Conservation (phyloP, 768 basidiomycete species). For the Trametes meyenii region DNA sequence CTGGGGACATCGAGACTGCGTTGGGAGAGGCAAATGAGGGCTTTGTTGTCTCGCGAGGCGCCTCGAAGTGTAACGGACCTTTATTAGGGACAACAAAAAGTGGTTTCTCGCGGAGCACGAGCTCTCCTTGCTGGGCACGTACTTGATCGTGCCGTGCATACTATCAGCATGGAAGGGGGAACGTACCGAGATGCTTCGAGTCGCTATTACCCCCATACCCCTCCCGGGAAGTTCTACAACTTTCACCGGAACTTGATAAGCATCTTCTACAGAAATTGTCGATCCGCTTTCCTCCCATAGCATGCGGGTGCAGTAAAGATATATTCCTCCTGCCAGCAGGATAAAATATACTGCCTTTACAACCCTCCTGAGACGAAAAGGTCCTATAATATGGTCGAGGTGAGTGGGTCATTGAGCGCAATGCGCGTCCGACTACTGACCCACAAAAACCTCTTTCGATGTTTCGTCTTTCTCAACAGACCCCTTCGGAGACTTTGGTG, state of each 20-base stretch:
- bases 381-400: not conserved
- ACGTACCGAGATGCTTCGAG: slow-evolving; percentile 51
- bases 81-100: slow-evolving; percentile 53
- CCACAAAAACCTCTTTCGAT: not conserved
- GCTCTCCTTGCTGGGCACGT: slow-evolving; percentile 56
- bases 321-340: slow-evolving; percentile 6
- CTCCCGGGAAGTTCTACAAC: slow-evolving; percentile 56
- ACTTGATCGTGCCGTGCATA: not conserved
- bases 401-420: not conserved
- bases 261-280: not conserved
- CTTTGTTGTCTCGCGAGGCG: not conserved
- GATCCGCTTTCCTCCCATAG: not conserved
- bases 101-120: slow-evolving; percentile 57
- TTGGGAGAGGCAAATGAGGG: too few species aligned
- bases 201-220: slow-evolving; percentile 58
- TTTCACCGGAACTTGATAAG: slow-evolving; percentile 29
- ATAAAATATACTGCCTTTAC: not conserved
- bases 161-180: not conserved
- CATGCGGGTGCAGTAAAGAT: slow-evolving; percentile 7
- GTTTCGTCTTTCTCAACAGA: not conserved
- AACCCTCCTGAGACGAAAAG: not conserved
- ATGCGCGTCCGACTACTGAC: not conserved
- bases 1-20: slow-evolving; percentile 49
- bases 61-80: slow-evolving; percentile 40
- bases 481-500: not conserved